phyloP scores from a whole-genome alignment of 495 filamentous ascomycete genomes.

The Neurospora tetraspora region DNA sequence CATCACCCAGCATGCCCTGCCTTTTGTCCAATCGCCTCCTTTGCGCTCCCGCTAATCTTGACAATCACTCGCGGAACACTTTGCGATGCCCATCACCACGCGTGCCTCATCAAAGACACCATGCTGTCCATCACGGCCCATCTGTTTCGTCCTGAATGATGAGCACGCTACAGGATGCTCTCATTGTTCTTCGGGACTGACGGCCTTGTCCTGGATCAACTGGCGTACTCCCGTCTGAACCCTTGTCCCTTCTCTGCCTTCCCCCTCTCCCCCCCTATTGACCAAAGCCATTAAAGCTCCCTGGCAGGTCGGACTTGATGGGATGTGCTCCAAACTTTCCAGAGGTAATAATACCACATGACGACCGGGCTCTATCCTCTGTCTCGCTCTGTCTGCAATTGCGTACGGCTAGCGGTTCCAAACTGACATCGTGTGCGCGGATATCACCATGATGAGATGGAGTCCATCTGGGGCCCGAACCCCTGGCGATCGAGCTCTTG shows the following conservation, averaged over 20 bases:
- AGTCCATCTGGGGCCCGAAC: background rate
- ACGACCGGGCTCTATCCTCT: background rate
- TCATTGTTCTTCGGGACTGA: background rate
- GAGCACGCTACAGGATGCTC: background rate
- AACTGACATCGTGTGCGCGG: background rate
- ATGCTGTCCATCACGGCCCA: background rate
- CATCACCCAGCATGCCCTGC: background rate
- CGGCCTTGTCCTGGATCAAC: background rate
- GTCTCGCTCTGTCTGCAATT: background rate
- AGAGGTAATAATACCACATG: background rate
- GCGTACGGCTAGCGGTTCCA: background rate
- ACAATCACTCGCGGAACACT: background rate
- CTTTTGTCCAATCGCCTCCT: background rate
- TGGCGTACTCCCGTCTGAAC: background rate
- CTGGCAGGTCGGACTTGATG: background rate
- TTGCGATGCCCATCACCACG: background rate
- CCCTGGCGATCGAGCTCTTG: background rate
- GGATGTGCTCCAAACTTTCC: background rate
- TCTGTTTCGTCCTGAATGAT: background rate
- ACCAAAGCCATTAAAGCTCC: background rate
- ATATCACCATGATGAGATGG: background rate
- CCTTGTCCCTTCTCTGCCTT: background rate
- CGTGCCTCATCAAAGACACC: background rate
- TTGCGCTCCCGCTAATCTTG: background rate
- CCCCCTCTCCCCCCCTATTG: background rate